Conservation (phyloP, 2,329 filamentous ascomycete species). For the Seiridium cupressi region DNA sequence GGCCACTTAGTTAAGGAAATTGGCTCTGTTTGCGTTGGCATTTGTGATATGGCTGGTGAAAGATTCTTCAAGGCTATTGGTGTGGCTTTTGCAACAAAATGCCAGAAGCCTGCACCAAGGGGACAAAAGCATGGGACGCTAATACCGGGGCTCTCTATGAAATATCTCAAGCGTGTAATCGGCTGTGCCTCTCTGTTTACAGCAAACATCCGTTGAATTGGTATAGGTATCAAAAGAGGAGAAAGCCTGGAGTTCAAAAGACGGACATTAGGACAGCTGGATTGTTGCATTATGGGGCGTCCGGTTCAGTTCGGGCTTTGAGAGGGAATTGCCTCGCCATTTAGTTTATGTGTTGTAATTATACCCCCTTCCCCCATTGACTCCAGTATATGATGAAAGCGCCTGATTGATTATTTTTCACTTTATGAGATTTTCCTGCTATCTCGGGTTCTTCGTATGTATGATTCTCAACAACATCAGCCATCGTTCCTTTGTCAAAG, state of each 20-base stretch:
- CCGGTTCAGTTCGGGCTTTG: neutral
- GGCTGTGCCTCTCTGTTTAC: neutral
- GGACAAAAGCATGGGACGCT: too few relatives aligned
- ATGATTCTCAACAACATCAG: too few relatives aligned
- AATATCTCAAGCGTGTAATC: neutral
- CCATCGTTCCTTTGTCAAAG: too few relatives aligned
- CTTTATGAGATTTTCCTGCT: too few relatives aligned
- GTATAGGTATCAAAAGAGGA: neutral
- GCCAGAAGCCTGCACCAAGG: too few relatives aligned
- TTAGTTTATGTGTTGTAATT: slow-evolving; percentile 1
- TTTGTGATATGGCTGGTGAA: neutral
- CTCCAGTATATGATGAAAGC: neutral
- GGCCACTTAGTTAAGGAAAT: slow-evolving; percentile 9
- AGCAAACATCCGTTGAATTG: neutral
- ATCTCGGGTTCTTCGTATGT: too few relatives aligned
- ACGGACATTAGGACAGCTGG: neutral
- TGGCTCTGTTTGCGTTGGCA: slow-evolving; percentile 1
- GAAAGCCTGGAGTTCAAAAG: neutral
- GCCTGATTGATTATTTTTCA: too few relatives aligned
- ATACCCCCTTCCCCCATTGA: neutral
- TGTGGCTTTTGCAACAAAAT: neutral
- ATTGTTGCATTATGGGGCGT: neutral
- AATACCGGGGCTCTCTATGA: too few relatives aligned
- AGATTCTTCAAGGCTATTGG: neutral
- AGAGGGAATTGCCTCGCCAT: neutral